Evolutionary conservation across 495 filamentous ascomycete genomes (phyloP).

Genomic region (Talaromyces liani): DNA sequence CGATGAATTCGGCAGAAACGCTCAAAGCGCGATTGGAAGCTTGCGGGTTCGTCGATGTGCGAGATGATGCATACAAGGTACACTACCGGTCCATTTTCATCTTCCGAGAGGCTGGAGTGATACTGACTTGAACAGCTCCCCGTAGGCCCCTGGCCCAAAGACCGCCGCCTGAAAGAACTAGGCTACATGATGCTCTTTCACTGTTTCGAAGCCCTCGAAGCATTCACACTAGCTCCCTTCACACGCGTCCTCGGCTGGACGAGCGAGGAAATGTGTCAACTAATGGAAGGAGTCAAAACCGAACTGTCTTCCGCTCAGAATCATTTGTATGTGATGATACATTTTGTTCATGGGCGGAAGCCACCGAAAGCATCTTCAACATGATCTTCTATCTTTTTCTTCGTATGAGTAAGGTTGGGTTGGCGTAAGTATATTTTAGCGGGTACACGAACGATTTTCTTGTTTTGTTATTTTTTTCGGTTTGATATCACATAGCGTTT

Average conservation of each 20-base stretch:
- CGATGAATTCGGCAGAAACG: slow-evolving; percentile 6
- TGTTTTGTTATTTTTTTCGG: too few species aligned
- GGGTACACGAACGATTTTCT: neutral
- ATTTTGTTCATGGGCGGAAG: slow-evolving; percentile 33
- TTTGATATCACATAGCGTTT: neutral
- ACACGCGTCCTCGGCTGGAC: slow-evolving; percentile 47
- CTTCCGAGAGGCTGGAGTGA: neutral
- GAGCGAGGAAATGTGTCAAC: slow-evolving; percentile 43
- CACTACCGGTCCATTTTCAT: neutral
- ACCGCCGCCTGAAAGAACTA: slow-evolving; percentile 13
- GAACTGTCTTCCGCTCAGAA: slow-evolving; percentile 42
- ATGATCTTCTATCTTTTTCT: neutral
- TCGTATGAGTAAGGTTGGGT: neutral
- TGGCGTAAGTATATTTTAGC: neutral
- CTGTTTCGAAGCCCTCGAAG: slow-evolving; percentile 39
- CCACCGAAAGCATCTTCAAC: slow-evolving; percentile 8
- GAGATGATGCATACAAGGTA: slow-evolving; percentile 14
- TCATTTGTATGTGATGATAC: slow-evolving; percentile 36
- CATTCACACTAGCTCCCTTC: slow-evolving; percentile 45
- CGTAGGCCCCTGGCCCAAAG: slow-evolving; percentile 16
- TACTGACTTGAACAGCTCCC: slow-evolving; percentile 8
- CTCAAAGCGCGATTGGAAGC: slow-evolving; percentile 10
- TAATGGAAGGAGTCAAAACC: slow-evolving; percentile 43
- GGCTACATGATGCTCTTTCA: slow-evolving; percentile 36
- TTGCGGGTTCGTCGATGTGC: slow-evolving; percentile 16